Conservation (phyloP, 257 asterid genomes). For the Lycium barbarum region DNA sequence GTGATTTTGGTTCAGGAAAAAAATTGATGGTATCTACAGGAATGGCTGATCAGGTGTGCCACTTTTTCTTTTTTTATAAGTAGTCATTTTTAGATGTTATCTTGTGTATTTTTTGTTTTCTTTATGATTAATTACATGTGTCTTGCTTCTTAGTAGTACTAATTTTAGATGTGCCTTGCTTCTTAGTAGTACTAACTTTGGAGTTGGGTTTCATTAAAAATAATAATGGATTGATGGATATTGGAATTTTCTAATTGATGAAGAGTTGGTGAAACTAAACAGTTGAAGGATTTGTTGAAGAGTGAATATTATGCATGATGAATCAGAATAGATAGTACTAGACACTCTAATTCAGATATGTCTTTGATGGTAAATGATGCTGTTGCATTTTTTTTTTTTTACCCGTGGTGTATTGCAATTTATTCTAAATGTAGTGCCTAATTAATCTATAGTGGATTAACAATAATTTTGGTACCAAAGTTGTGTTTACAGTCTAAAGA, state of each 20-base stretch:
- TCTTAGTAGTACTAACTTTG: neutral
- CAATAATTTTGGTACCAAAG: neutral
- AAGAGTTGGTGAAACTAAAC: neutral
- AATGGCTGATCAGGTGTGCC: conserved; percentile 56
- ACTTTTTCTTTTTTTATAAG: neutral
- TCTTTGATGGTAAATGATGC: neutral
- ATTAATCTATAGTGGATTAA: neutral
- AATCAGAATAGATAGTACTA: neutral
- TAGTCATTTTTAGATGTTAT: neutral
- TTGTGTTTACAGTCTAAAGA: neutral
- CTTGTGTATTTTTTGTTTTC: neutral
- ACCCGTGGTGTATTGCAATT: neutral
- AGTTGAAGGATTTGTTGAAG: neutral
- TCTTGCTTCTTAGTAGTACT: neutral
- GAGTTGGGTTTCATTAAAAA: neutral
- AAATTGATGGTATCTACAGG: conserved; percentile 36
- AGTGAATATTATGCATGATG: neutral
- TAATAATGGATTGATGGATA: neutral
- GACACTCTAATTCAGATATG: neutral
- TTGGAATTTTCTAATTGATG: neutral
- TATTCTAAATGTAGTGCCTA: neutral
- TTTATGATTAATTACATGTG: neutral
- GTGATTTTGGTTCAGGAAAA: too few relatives aligned
- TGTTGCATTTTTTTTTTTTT: too few relatives aligned
- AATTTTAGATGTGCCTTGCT: too few relatives aligned